These are phyloP conservation scores for Periconia macrospinosa DNA, from an alignment of 2,329 filamentous ascomycete species.

Conservation along the genomic window DNA sequence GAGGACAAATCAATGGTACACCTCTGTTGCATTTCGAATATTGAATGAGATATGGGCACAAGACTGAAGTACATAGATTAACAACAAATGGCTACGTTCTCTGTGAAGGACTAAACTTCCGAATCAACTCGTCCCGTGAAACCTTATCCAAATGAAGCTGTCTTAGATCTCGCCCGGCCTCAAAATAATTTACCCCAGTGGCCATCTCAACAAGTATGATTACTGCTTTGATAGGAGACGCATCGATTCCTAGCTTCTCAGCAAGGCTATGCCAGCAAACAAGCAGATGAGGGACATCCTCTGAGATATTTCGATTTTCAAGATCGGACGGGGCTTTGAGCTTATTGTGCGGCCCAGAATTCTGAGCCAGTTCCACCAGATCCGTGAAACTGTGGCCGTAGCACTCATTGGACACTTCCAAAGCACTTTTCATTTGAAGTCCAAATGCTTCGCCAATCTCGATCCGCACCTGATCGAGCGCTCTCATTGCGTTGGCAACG, in stretches of 20 bases:
- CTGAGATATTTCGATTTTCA: constrained; percentile 34
- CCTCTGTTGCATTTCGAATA: too few species aligned
- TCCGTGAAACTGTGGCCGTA: constrained; percentile 23
- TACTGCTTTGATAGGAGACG: background rate
- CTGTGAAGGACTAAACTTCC: background rate
- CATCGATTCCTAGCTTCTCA: constrained; percentile 1
- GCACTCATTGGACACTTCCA: constrained; percentile 26
- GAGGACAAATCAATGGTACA: too few species aligned
- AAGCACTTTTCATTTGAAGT: constrained; percentile 15
- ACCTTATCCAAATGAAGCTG: background rate
- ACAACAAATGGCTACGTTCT: too few species aligned
- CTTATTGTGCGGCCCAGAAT: constrained; percentile 23
- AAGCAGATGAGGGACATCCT: constrained; percentile 13
- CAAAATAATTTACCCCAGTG: background rate
- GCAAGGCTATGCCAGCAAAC: background rate
- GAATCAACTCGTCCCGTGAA: background rate
- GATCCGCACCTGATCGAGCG: constrained; percentile 22
- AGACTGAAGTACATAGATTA: too few species aligned
- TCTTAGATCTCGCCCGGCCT: background rate
- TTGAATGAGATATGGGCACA: too few species aligned
- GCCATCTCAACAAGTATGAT: background rate
- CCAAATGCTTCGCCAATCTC: constrained; percentile 22
- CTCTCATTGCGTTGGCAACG: constrained; percentile 17
- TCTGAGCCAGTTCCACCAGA: constrained; percentile 22
- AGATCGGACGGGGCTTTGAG: constrained; percentile 18